These are phyloP conservation scores for Aspergillus sclerotioniger DNA, from an alignment of 495 filamentous ascomycete species.

Conservation along the genomic window DNA sequence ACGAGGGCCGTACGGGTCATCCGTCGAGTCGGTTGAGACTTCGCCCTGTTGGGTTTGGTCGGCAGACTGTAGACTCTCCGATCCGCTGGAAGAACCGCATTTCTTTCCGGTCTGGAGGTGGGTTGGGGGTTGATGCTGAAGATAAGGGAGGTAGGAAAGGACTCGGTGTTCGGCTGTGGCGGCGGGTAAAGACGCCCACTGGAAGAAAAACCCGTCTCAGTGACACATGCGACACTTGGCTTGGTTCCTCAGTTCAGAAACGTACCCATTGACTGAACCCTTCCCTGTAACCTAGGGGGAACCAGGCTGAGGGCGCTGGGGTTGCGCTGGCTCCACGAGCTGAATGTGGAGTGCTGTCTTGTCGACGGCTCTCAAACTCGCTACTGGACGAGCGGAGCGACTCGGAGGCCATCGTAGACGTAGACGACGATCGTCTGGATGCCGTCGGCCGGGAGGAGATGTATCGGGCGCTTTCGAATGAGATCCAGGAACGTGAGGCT, in stretches of 20 bases:
- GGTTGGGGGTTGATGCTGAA: constrained; percentile 69
- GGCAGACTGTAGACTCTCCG: constrained; percentile 39
- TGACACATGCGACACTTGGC: constrained; percentile 6
- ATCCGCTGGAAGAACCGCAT: constrained; percentile 36
- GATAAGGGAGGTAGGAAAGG: constrained; percentile 80
- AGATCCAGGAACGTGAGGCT: constrained; percentile 21
- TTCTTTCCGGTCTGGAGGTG: constrained; percentile 64
- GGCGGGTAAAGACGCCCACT: constrained; percentile 83
- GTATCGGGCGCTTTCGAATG: constrained; percentile 16
- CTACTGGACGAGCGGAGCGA: constrained; percentile 32
- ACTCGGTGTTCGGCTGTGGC: constrained; percentile 88
- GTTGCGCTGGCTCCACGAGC: constrained; percentile 42
- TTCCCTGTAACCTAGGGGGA: constrained; percentile 88
- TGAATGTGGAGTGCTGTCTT: constrained; percentile 35
- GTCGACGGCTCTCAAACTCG: constrained; percentile 38
- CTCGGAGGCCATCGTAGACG: constrained; percentile 44
- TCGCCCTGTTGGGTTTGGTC: constrained; percentile 40
- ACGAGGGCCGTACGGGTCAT: constrained; percentile 83
- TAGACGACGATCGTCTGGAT: constrained; percentile 25
- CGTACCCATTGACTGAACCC: constrained; percentile 89
- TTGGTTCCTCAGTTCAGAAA: constrained; percentile 16
- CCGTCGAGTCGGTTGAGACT: constrained; percentile 46
- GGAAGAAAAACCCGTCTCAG: constrained; percentile 14
- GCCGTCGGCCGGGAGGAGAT: constrained; percentile 19
- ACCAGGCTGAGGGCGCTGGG: constrained; percentile 47